A percentile compares a stretch with the other conserved stretches of the same genome.
phyloP scores from a whole-genome alignment of 306 rosid species.

The Ochetophila trinervis region DNA sequence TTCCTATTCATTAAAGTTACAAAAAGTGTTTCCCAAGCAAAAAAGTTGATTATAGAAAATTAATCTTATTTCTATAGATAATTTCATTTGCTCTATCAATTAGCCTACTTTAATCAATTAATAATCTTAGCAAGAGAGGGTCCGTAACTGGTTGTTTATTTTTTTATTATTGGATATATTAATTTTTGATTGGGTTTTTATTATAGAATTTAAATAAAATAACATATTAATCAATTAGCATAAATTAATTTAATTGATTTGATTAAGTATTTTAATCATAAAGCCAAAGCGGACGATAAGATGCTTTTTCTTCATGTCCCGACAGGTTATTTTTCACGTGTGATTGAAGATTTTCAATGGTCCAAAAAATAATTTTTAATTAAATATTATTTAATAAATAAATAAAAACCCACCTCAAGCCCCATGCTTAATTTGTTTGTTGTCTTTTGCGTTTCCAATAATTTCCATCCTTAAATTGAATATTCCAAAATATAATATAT shows the following conservation, averaged over 20 bases:
- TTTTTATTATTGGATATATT: no score
- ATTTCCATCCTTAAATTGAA: constrained; percentile 1
- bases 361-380: background rate
- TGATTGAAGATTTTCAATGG: constrained; percentile 25
- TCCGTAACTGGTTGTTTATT: no score
- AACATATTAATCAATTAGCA: background rate
- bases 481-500: background rate
- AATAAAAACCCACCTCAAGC: background rate
- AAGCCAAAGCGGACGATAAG: constrained; percentile 8
- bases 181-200: background rate
- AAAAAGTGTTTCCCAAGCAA: constrained; percentile 12
- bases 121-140: background rate
- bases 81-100: background rate
- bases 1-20: constrained; percentile 8
- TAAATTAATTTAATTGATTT: background rate
- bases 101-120: background rate
- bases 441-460: background rate
- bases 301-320: constrained; percentile 14
- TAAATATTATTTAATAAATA: background rate
- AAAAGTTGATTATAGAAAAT: constrained; percentile 2
- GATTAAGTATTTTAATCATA: constrained; percentile 2
- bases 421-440: constrained; percentile 19
- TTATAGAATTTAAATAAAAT: background rate
- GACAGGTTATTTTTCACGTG: constrained; percentile 25
- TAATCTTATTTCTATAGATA: background rate